phyloP scores from a whole-genome alignment of 1,139 yeast species.

The Pichia sp. region DNA sequence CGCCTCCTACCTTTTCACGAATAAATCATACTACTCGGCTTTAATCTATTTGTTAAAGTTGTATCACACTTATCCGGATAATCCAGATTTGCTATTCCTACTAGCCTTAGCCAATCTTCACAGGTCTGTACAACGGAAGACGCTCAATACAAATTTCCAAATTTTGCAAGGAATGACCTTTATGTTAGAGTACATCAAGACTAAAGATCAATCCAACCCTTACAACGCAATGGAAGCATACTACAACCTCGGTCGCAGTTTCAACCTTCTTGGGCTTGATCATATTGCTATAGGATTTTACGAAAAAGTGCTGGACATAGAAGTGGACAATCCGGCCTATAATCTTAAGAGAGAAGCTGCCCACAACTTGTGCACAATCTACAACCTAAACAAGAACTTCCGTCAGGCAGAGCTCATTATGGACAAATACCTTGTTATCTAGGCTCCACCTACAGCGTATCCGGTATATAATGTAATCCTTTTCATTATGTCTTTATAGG shows the following conservation, averaged over 20 bases:
- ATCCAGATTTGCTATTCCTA: slow-evolving; percentile 72
- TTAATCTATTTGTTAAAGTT: slow-evolving; percentile 62
- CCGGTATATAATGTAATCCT: neutral
- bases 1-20: slow-evolving; percentile 75
- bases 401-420: slow-evolving; percentile 57
- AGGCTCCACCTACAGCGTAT: neutral
- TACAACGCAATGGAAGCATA: slow-evolving; percentile 72
- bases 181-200: slow-evolving; percentile 62
- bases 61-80: slow-evolving; percentile 59
- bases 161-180: slow-evolving; percentile 81
- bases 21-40: slow-evolving; percentile 77
- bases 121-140: slow-evolving; percentile 85
- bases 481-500: neutral
- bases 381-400: slow-evolving; percentile 70
- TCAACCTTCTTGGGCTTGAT: slow-evolving; percentile 75
- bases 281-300: slow-evolving; percentile 71
- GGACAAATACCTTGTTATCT: slow-evolving; percentile 44
- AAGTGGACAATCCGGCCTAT: slow-evolving; percentile 34
- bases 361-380: slow-evolving; percentile 72
- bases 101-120: slow-evolving; percentile 83
- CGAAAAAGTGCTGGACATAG: slow-evolving; percentile 50
- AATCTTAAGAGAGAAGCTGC: slow-evolving; percentile 77
- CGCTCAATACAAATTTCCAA: slow-evolving; percentile 81
- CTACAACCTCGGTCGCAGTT: slow-evolving; percentile 79
- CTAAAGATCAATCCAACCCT: slow-evolving; percentile 38